phyloP scores from a whole-genome alignment of 805 yeast genomes.

The Yarrowia yakushimensis region DNA sequence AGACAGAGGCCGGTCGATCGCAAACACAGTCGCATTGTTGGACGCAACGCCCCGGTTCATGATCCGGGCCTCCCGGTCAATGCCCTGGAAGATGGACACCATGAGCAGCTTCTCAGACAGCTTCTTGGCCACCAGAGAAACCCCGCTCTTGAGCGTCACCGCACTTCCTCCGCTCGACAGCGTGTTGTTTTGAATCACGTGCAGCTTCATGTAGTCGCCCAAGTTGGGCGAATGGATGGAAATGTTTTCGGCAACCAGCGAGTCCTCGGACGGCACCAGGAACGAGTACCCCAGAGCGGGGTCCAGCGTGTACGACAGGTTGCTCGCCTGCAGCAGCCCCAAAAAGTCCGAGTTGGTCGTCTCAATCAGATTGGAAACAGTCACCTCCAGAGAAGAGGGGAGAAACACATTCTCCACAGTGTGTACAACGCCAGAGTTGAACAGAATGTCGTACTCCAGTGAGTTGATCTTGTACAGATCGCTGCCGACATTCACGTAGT shows the following conservation, averaged over 20 bases:
- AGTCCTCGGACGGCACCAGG: slow-evolving; percentile 65
- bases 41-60: slow-evolving; percentile 31
- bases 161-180: slow-evolving; percentile 28
- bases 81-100: slow-evolving; percentile 31
- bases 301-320: slow-evolving; percentile 46
- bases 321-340: slow-evolving; percentile 47
- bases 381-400: slow-evolving; percentile 54
- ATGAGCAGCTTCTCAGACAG: slow-evolving; percentile 33
- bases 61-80: slow-evolving; percentile 31
- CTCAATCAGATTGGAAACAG: slow-evolving; percentile 52
- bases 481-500: not conserved
- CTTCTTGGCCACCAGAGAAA: slow-evolving; percentile 28
- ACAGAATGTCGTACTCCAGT: slow-evolving; percentile 54
- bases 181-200: slow-evolving; percentile 61
- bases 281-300: slow-evolving; percentile 50
- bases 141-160: slow-evolving; percentile 32
- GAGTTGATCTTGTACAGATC: slow-evolving; percentile 31
- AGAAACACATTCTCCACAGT: slow-evolving; percentile 54
- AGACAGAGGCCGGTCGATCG: slow-evolving; percentile 36
- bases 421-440: slow-evolving; percentile 82
- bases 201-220: slow-evolving; percentile 58
- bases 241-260: slow-evolving; percentile 52
- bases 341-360: slow-evolving; percentile 48
- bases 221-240: slow-evolving; percentile 45
- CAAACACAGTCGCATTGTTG: slow-evolving; percentile 35